Evolutionary conservation across 805 yeast genomes (phyloP), one percentile per base, ranked within the genome.

Genomic region (Metschnikowia anglica): DNA sequence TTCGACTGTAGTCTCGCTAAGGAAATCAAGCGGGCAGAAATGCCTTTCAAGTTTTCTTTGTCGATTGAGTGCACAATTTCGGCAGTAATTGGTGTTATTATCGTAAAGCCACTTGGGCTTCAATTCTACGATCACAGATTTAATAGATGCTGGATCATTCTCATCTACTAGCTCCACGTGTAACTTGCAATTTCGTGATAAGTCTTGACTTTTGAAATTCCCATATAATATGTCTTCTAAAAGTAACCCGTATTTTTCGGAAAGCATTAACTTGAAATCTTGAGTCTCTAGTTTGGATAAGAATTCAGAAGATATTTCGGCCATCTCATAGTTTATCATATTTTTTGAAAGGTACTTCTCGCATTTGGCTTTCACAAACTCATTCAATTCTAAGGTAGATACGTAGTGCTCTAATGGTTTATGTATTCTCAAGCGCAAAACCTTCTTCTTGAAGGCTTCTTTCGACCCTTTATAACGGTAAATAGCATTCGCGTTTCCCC

Each of bases 401-500:
- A 72, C 61, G 37, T 63, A 58, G 50, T 65, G 58, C 58, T 63
- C 56, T 58, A 58, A 54, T 51, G 61, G 48, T 59, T 67, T 62
- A 10, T 60, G 53, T n/a, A 65, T 49, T 18, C 66, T 56, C 48
- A 56, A 54, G 18, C 82, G 56, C 18, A 77, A 49, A 9, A 74
- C 65, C 44, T 69, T 70, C 15, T 61, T 65, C 19, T 49, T 40
- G 8, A 72, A 58, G 12, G 51, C 49, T n/a, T 58, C 61, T 36
- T 62, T 59, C 12, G 37, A 29, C 1, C 79, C 80, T 2, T 41
- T 50, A 48, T 74, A 74, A 34, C 55, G 54, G 51, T 72, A 73
- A 4, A 77, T 63, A 2, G 70, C 68, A 46, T 77, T 77, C 29
- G 82, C 81, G 17, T 68, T 63, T 0, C 82, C 82, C 29, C 66